These are phyloP conservation scores for Amauroascus verrucosus DNA, from an alignment of 2,329 filamentous ascomycete genomes.

Conservation along the genomic window DNA sequence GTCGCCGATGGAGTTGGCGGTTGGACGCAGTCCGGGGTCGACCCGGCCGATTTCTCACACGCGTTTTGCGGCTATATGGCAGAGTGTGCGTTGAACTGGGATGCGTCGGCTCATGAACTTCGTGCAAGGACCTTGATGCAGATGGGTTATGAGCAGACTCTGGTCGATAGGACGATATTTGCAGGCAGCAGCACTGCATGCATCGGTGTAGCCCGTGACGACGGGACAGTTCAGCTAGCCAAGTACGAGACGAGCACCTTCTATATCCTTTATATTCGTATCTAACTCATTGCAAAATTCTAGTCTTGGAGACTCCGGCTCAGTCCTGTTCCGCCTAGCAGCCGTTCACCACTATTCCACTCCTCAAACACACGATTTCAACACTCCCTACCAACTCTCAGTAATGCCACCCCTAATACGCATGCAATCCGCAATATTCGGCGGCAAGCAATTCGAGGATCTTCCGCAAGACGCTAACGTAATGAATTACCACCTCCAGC, in stretches of 20 bases:
- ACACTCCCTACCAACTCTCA: slow-evolving; percentile 90
- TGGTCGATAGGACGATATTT: slow-evolving; percentile 58
- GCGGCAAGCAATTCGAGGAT: slow-evolving; percentile 70
- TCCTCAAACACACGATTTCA: slow-evolving; percentile 92
- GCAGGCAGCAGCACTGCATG: slow-evolving; percentile 90
- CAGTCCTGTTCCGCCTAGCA: slow-evolving; percentile 73
- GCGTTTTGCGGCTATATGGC: slow-evolving; percentile 92
- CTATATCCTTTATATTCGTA: not conserved
- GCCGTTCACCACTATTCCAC: slow-evolving; percentile 73
- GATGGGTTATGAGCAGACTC: slow-evolving; percentile 71
- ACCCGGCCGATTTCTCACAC: slow-evolving; percentile 92
- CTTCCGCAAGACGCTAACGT: slow-evolving; percentile 74
- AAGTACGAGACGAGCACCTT: slow-evolving; percentile 45
- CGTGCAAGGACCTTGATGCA: slow-evolving; percentile 65
- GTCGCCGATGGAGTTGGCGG: slow-evolving; percentile 92
- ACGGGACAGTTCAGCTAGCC: slow-evolving; percentile 73
- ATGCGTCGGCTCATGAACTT: slow-evolving; percentile 28
- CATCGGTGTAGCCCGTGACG: slow-evolving; percentile 63
- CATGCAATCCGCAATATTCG: slow-evolving; percentile 71
- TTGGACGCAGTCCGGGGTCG: slow-evolving; percentile 84
- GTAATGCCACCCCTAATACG: slow-evolving; percentile 73
- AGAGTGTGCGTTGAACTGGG: slow-evolving; percentile 54
- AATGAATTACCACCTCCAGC: slow-evolving; percentile 62
- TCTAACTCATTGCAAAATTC: slow-evolving; percentile 7
- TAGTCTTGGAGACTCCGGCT: slow-evolving; percentile 82